Conservation (phyloP, 257 asterid genomes). For the Agastache rugosa region DNA sequence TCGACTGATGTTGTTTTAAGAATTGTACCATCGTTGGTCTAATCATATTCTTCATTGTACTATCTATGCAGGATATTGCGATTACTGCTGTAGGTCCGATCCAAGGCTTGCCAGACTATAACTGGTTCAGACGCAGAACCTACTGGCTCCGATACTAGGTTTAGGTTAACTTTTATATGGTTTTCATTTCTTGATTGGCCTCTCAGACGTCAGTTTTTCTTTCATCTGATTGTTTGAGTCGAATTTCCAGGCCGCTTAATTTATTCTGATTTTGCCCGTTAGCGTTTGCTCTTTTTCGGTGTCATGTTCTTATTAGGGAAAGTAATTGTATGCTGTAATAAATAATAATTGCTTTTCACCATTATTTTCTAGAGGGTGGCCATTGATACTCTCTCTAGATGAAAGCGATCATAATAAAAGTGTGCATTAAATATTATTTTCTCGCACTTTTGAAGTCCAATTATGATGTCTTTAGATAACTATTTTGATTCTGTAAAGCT, state of each 20-base stretch:
- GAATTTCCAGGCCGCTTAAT: slow-evolving; percentile 13
- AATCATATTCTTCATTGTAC: background rate
- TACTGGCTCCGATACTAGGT: slow-evolving; percentile 93
- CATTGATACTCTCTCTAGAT: background rate
- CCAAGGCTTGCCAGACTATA: slow-evolving; percentile 88
- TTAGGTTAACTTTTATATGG: background rate
- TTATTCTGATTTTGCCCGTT: slow-evolving; percentile 23
- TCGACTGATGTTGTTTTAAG: background rate
- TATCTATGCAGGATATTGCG: slow-evolving; percentile 69
- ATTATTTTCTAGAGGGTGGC: slow-evolving; percentile 5
- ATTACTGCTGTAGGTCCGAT: slow-evolving; percentile 82
- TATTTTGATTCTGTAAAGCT: too few species aligned
- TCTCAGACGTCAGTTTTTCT: slow-evolving; percentile 6
- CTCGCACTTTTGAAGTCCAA: too few species aligned
- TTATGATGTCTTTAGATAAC: too few species aligned
- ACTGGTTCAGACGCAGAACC: slow-evolving; percentile 99
- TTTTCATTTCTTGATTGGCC: slow-evolving; percentile 13
- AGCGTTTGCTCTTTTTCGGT: slow-evolving; percentile 24
- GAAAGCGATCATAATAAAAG: slow-evolving; percentile 18
- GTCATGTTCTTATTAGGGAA: slow-evolving; percentile 25
- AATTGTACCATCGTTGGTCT: background rate
- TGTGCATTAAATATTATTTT: slow-evolving; percentile 1
- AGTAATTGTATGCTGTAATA: slow-evolving; percentile 14
- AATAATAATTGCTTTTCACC: background rate
- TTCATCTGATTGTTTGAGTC: slow-evolving; percentile 27